phyloP scores from a whole-genome alignment of 2,329 filamentous ascomycete species.

The Sarocladium brachiariae region DNA sequence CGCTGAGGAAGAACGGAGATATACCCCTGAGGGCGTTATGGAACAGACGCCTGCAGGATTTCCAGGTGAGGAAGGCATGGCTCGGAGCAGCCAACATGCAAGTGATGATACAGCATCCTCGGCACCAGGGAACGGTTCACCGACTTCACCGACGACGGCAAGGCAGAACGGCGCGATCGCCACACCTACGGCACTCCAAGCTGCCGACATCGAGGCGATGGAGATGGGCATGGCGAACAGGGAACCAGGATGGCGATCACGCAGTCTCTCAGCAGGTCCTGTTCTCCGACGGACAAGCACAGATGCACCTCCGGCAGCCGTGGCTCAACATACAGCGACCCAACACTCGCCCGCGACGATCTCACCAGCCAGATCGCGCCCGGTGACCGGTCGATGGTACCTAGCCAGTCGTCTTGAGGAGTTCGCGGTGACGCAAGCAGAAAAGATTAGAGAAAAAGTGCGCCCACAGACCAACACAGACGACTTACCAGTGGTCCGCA shows the following conservation, averaged over 20 bases:
- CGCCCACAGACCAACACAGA: conserved; percentile 47
- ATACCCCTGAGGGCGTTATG: conserved; percentile 32
- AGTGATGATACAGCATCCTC: conserved; percentile 21
- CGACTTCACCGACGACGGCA: neutral
- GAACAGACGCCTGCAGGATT: conserved; percentile 23
- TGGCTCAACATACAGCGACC: conserved; percentile 10
- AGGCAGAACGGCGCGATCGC: neutral
- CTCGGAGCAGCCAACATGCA: conserved; percentile 17
- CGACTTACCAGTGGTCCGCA: conserved; percentile 51
- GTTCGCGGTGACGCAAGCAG: conserved; percentile 54
- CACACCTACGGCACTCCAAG: neutral
- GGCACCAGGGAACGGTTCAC: neutral
- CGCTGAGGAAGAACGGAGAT: conserved; percentile 40
- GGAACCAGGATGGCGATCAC: neutral
- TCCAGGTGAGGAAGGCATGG: conserved; percentile 28
- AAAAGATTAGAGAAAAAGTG: conserved; percentile 50
- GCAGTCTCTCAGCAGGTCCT: neutral
- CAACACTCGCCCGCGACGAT: conserved; percentile 5
- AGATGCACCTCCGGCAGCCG: neutral
- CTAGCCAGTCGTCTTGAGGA: conserved; percentile 50
- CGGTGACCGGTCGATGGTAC: conserved; percentile 40
- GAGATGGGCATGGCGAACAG: neutral
- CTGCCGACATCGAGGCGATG: conserved; percentile 7
- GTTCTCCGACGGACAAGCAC: conserved; percentile 3
- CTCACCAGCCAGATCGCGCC: neutral